These are phyloP conservation scores for Wallacemonas sp. DNA, from an alignment of 208 protist species.

Conservation along the genomic window DNA sequence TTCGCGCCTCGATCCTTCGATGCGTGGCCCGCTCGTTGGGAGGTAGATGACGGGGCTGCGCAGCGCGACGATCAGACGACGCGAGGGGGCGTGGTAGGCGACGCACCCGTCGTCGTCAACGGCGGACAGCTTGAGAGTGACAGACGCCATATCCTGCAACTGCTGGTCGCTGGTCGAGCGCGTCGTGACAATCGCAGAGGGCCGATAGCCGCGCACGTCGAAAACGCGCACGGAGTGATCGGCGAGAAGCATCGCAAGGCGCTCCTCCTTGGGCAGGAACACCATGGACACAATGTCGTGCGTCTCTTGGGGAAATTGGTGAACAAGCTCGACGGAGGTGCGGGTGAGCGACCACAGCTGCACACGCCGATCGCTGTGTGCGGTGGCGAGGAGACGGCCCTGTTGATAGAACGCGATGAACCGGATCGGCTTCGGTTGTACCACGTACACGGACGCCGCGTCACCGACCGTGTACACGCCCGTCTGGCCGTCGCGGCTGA, in stretches of 20 bases:
- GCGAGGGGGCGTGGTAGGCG: conserved; percentile 42
- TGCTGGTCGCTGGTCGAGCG: conserved; percentile 34
- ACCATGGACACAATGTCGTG: conserved; percentile 72
- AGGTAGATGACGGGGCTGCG: conserved; percentile 71
- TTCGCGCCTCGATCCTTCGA: conserved; percentile 10
- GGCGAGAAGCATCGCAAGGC: conserved; percentile 55
- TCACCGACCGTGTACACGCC: conserved; percentile 6
- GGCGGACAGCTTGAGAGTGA: conserved; percentile 54
- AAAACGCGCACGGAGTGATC: conserved; percentile 77
- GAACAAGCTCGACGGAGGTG: conserved; percentile 51
- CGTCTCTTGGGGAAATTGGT: conserved; percentile 71
- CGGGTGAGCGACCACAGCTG: conserved; percentile 73
- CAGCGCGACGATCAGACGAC: conserved; percentile 60
- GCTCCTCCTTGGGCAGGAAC: conserved; percentile 44
- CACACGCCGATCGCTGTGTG: conserved; percentile 74
- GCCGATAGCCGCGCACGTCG: conserved; percentile 58
- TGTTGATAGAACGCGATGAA: conserved; percentile 41
- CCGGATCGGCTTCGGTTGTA: conserved; percentile 34
- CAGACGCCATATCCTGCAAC: conserved; percentile 56
- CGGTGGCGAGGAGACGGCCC: conserved; percentile 59
- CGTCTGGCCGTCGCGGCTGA: conserved; percentile 13
- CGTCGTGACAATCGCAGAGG: conserved; percentile 49
- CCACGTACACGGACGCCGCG: conserved; percentile 19
- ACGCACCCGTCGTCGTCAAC: conserved; percentile 69
- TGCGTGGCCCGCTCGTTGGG: not conserved